A percentile compares a stretch with the other conserved stretches of the same genome.
phyloP scores from a whole-genome alignment of 495 filamentous ascomycete species.

The Lepraria neglecta region DNA sequence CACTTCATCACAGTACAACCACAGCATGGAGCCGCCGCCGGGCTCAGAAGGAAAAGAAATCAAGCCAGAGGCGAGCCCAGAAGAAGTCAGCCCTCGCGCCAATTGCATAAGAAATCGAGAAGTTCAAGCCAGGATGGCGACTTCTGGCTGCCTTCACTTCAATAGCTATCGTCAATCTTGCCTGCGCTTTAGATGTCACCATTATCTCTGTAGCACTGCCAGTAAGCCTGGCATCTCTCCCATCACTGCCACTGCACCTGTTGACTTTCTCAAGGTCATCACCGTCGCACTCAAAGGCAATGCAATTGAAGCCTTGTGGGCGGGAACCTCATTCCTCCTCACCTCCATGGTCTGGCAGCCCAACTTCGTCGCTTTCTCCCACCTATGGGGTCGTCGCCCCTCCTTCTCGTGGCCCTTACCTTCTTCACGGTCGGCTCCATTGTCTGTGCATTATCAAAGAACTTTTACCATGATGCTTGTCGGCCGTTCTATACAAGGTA shows the following conservation, averaged over 20 bases:
- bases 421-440: constrained; percentile 28
- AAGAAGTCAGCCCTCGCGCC: background rate
- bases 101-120: background rate
- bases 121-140: constrained; percentile 36
- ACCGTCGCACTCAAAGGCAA: constrained; percentile 12
- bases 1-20: no score
- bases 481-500: constrained; percentile 37
- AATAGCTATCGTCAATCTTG: constrained; percentile 45
- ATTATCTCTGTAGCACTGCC: constrained; percentile 55
- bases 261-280: constrained; percentile 1
- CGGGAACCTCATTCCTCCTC: constrained; percentile 51
- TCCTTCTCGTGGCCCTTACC: constrained; percentile 16
- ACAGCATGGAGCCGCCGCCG: no score
- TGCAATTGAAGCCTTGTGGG: constrained; percentile 49
- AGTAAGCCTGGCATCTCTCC: constrained; percentile 26
- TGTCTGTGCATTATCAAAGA: constrained; percentile 23
- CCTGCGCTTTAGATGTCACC: constrained; percentile 53
- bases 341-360: constrained; percentile 36
- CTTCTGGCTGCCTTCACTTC: constrained; percentile 39
- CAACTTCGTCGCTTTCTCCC: constrained; percentile 35
- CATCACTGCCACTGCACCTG: background rate
- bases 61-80: background rate
- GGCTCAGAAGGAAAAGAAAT: no score
- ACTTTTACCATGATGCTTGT: constrained; percentile 26
- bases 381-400: constrained; percentile 47